Evolutionary conservation across 441 rosid genomes (phyloP), one percentile per base, ranked within the genome.

Genomic region (Gossypium schwendimanii): DNA sequence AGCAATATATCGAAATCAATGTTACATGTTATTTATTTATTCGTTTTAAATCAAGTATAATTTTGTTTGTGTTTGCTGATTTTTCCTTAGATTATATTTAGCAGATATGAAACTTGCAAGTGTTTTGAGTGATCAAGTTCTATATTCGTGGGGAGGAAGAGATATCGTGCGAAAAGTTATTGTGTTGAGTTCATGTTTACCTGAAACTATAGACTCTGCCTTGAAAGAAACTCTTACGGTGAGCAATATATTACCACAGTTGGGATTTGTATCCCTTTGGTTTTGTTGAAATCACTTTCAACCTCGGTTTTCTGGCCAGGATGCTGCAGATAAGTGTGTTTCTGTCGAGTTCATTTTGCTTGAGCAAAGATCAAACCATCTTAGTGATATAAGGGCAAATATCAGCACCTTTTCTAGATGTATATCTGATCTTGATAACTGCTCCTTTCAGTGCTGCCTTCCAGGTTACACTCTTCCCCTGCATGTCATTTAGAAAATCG

Each of bases 351-450:
- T 89, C 83, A 77, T 89, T 45, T 75, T 88, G 72, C 81, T 94
- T 69, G 90, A 91, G 82, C 82, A 70, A 57, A 80, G 77, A 71
- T 84, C 83, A 44, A 78, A 77, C 78, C 85, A 88, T 73, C 85
- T 89, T 58, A 74, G 77, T 57, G 77, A 87, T 74, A 66, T 81
- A 72, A 87, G 81, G 71, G 91, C 86, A 72, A 86, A 77, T 65
- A 74, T 80, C 24, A 89, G 73, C 76, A 79, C 73, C 45, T 90
- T 93, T 52, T 24, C 71, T 26, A 76, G 82, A 73, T 85, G 86
- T 53, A 76, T 90, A 23, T 91, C 97, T 20, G 92, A 94, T 82
- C 90, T 94, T 64, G 97, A 91, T 53, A 94, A 94, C 81, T 94
- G 93, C 86, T 87, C 92, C 0, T 81, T 88, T 69, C 88, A 77